Evolutionary conservation across 139 green algal genomes (phyloP).

Genomic region (Coccomyxa sp.): DNA sequence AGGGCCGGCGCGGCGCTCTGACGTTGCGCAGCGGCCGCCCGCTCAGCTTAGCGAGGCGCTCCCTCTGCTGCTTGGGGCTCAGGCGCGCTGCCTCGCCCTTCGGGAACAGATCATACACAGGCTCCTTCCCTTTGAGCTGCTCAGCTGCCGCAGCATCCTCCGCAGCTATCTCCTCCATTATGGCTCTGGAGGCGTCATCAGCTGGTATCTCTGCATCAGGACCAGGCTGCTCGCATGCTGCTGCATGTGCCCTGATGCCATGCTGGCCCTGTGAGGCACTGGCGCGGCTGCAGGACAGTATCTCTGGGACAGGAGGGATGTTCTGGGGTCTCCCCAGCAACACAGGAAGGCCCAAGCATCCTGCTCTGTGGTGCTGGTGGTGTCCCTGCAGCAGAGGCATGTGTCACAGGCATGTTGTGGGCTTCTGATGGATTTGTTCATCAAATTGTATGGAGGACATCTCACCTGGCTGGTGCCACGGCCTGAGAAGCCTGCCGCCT

Average conservation of each 20-base stretch:
- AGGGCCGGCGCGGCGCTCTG: not conserved
- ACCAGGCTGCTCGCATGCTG: not conserved
- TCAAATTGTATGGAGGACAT: too few relatives aligned
- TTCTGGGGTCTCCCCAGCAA: not conserved
- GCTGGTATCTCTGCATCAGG: too few relatives aligned
- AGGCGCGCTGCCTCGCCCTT: not conserved
- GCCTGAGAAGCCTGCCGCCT: too few relatives aligned
- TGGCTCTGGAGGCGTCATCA: too few relatives aligned
- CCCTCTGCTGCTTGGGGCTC: not conserved
- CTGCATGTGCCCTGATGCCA: not conserved
- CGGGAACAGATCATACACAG: not conserved
- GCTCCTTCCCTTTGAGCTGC: not conserved
- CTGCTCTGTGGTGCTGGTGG: too few relatives aligned
- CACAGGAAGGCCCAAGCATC: too few relatives aligned
- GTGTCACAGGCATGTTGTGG: too few relatives aligned
- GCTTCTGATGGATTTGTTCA: too few relatives aligned
- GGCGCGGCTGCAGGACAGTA: not conserved
- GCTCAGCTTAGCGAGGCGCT: not conserved
- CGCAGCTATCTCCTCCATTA: not conserved
- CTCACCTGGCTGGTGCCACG: too few relatives aligned
- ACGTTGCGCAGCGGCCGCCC: not conserved
- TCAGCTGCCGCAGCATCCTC: not conserved
- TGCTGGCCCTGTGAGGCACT: not conserved
- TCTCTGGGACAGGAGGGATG: not conserved
- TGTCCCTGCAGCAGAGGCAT: too few relatives aligned